phyloP scores from a whole-genome alignment of 805 yeast species.

The Ogataea glucozyma region DNA sequence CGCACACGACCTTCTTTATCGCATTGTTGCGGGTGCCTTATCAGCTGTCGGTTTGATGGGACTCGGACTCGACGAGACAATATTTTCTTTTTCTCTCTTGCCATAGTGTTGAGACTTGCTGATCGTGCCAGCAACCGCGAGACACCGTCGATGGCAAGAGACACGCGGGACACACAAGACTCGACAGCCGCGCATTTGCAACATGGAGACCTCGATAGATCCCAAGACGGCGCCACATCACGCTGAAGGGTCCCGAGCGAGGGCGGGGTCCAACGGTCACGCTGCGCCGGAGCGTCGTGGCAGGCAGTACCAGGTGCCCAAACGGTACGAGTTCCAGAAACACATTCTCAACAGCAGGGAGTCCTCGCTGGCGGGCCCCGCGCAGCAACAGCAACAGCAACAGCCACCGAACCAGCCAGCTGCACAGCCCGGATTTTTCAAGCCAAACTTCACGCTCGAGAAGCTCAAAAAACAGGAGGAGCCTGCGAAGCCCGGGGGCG shows the following conservation, averaged over 20 bases:
- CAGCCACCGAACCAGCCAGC: conserved; percentile 6
- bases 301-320: conserved; percentile 30
- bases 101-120: too few species aligned
- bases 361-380: background rate
- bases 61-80: background rate
- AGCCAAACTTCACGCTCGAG: conserved; percentile 18
- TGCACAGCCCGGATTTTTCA: conserved; percentile 12
- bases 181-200: background rate
- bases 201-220: conserved; percentile 10
- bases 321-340: conserved; percentile 32
- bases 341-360: conserved; percentile 19
- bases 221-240: conserved; percentile 5
- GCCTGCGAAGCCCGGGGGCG: conserved; percentile 10
- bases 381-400: conserved; percentile 6
- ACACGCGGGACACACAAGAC: too few species aligned
- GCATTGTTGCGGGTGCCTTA: conserved; percentile 6
- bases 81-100: too few species aligned
- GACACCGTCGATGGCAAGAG: too few species aligned
- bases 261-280: too few species aligned
- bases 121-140: too few species aligned
- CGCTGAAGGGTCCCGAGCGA: too few species aligned
- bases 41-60: conserved; percentile 7
- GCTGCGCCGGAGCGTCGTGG: conserved; percentile 27
- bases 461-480: conserved; percentile 17
- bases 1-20: conserved; percentile 9